Percentiles rank a stretch among this genome's conserved stretches.
Conservation (phyloP, 1,284 basidiomycete species). For the Papiliotrema nemorosa region DNA sequence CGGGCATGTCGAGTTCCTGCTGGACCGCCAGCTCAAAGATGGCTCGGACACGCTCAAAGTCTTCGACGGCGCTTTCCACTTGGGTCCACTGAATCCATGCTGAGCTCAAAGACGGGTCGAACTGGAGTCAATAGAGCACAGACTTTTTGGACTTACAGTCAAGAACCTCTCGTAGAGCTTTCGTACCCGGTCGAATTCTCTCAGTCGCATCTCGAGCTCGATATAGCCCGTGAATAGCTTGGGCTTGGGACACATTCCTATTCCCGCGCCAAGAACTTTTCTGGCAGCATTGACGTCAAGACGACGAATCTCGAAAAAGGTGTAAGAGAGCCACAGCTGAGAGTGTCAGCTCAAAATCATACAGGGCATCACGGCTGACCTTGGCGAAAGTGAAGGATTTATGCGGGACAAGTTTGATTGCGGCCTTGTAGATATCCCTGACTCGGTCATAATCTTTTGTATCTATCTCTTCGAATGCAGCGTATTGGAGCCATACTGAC, state of each 20-base stretch:
- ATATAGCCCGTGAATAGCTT: constrained; percentile 91
- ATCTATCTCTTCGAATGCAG: constrained; percentile 95
- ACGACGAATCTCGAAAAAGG: constrained; percentile 85
- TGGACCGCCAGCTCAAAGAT: constrained; percentile 95
- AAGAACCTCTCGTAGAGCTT: constrained; percentile 92
- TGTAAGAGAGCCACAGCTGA: constrained; percentile 77
- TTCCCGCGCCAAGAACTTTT: constrained; percentile 82
- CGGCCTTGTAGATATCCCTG: constrained; percentile 89
- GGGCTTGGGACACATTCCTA: constrained; percentile 96
- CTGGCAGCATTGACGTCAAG: constrained; percentile 79
- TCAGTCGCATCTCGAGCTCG: constrained; percentile 68
- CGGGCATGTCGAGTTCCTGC: constrained; percentile 96
- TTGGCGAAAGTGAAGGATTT: constrained; percentile 97
- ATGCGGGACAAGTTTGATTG: constrained; percentile 84
- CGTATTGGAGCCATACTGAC: constrained; percentile 85
- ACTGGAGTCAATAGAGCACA: constrained; percentile 52
- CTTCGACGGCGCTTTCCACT: constrained; percentile 87
- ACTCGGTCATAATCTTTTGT: constrained; percentile 82
- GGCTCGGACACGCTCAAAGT: constrained; percentile 84
- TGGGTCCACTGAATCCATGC: constrained; percentile 98
- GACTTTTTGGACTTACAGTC: constrained; percentile 57
- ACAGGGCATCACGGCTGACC: constrained; percentile 18
- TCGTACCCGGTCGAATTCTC: constrained; percentile 91
- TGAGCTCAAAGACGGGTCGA: constrained; percentile 80
- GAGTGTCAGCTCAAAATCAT: neutral